Percentiles rank a stretch among this genome's conserved stretches.
phyloP scores from a whole-genome alignment of 2,329 filamentous ascomycete genomes.

The Alternaria arborescens region DNA sequence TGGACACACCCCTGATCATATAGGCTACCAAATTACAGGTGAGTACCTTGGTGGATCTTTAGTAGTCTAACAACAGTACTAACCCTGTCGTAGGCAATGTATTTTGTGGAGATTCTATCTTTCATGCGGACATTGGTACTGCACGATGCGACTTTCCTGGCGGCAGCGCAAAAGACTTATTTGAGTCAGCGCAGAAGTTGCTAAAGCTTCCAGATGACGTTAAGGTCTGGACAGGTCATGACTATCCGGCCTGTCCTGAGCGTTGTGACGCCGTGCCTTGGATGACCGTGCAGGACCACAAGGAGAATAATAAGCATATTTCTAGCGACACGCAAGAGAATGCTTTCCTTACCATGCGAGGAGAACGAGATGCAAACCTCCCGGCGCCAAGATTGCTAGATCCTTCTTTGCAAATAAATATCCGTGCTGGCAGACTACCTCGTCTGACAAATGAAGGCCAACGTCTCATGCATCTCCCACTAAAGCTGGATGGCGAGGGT shows the following conservation, averaged over 20 bases:
- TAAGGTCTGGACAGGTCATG: slow-evolving; percentile 50
- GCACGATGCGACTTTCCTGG: slow-evolving; percentile 49
- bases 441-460: slow-evolving; percentile 3
- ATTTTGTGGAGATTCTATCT: slow-evolving; percentile 49
- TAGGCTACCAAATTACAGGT: slow-evolving; percentile 65
- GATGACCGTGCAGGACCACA: slow-evolving; percentile 49
- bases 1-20: slow-evolving; percentile 68
- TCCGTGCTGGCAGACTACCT: slow-evolving; percentile 51
- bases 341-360: slow-evolving; percentile 46
- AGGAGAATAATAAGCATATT: slow-evolving; percentile 47
- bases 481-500: too few relatives aligned
- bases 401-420: slow-evolving; percentile 52
- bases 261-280: slow-evolving; percentile 36
- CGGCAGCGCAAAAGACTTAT: slow-evolving; percentile 41
- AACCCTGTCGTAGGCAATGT: slow-evolving; percentile 47
- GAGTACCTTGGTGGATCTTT: slow-evolving; percentile 4
- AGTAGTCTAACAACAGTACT: too few relatives aligned
- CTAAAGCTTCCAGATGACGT: slow-evolving; percentile 37
- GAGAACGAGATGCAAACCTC: slow-evolving; percentile 41
- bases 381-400: slow-evolving; percentile 48
- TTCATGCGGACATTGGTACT: slow-evolving; percentile 47
- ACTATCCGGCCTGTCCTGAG: slow-evolving; percentile 39
- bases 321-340: slow-evolving; percentile 33
- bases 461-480: slow-evolving; percentile 15
- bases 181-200: slow-evolving; percentile 37